A percentile compares a stretch with the other conserved stretches of the same genome.
phyloP scores from a whole-genome alignment of 2,329 filamentous ascomycete genomes.

The Calonectria honghensis region DNA sequence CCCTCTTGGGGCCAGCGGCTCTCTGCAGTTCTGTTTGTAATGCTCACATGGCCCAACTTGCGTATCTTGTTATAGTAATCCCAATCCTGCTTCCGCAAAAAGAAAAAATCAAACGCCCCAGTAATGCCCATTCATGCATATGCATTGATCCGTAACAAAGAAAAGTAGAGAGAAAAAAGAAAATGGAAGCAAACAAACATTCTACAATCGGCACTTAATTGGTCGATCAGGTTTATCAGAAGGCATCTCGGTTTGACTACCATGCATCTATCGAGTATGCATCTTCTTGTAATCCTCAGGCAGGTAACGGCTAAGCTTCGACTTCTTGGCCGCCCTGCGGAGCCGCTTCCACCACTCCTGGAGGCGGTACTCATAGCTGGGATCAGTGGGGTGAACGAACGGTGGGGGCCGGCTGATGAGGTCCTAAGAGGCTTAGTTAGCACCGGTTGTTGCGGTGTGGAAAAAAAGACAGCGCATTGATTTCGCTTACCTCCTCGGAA shows the following conservation, averaged over 20 bases:
- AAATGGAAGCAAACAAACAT: constrained; percentile 19
- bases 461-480: neutral
- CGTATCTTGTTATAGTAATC: constrained; percentile 29
- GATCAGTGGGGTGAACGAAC: constrained; percentile 54
- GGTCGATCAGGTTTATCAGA: constrained; percentile 23
- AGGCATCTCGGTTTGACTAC: constrained; percentile 6
- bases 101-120: constrained; percentile 34
- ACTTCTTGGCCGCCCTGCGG: constrained; percentile 59
- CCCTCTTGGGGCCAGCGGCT: constrained; percentile 3
- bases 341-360: constrained; percentile 61
- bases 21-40: constrained; percentile 31
- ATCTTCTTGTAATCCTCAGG: constrained; percentile 59
- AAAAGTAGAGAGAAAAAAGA: constrained; percentile 25
- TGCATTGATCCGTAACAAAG: constrained; percentile 21
- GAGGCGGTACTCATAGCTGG: constrained; percentile 56
- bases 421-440: constrained; percentile 52
- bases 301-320: constrained; percentile 59
- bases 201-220: constrained; percentile 15
- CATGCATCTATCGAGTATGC: constrained; percentile 53
- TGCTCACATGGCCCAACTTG: constrained; percentile 8
- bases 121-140: constrained; percentile 29
- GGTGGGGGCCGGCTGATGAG: constrained; percentile 56
- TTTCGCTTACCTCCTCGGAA: constrained; percentile 57
- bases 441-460: neutral
- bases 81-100: neutral